Evolutionary conservation across 352 stramenopile species (phyloP).

Genomic region (Phytophthora pisi): DNA sequence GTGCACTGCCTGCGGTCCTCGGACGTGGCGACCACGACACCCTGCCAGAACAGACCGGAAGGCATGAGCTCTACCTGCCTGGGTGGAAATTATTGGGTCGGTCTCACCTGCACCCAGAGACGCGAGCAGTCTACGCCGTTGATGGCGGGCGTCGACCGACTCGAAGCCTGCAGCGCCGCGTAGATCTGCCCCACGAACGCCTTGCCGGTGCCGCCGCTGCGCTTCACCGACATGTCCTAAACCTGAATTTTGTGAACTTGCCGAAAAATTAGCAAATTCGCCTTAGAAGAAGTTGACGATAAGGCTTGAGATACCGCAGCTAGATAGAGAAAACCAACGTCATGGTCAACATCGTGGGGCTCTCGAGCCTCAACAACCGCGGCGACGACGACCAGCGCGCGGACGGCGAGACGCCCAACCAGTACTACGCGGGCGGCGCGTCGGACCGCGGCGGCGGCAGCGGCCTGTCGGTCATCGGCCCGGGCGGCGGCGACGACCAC

Average conservation of each 20-base stretch:
- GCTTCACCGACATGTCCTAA: conserved; percentile 4
- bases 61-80: too few species aligned
- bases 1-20: conserved; percentile 44
- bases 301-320: too few species aligned
- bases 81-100: too few species aligned
- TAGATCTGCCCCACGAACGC: conserved; percentile 67
- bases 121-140: conserved; percentile 67
- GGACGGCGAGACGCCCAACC: conserved; percentile 47
- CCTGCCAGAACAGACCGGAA: conserved; percentile 28
- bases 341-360: conserved; percentile 85
- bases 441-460: conserved; percentile 75
- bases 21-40: conserved; percentile 54
- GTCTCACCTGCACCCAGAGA: conserved; percentile 76
- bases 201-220: conserved; percentile 48
- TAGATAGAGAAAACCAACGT: neutral
- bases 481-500: conserved; percentile 51
- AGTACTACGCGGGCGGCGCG: conserved; percentile 78
- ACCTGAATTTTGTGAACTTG: neutral
- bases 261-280: too few species aligned
- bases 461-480: conserved; percentile 75
- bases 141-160: conserved; percentile 51
- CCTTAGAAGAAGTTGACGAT: too few species aligned
- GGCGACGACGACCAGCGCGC: conserved; percentile 39
- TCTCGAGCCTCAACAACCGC: conserved; percentile 70
- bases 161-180: conserved; percentile 41